A percentile compares a stretch with the other conserved stretches of the same genome.
Conservation (phyloP, 495 filamentous ascomycete species). For the Tuber calosporum region DNA sequence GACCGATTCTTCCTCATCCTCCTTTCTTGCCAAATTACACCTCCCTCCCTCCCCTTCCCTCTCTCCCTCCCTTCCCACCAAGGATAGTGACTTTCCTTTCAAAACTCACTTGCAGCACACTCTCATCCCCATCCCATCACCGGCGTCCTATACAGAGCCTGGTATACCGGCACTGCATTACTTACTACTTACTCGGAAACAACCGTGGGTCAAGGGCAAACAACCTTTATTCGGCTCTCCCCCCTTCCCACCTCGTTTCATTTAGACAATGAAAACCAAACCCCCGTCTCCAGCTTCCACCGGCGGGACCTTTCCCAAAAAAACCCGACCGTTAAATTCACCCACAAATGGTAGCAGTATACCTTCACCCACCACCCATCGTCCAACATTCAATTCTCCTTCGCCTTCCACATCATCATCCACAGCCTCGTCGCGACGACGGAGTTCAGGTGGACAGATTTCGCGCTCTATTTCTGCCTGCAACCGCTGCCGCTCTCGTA, state of each 20-base stretch:
- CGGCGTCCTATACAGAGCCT: neutral
- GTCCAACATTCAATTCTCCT: conserved; percentile 25
- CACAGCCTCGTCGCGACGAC: conserved; percentile 23
- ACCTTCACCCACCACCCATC: conserved; percentile 30
- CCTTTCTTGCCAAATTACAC: neutral
- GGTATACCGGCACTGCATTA: neutral
- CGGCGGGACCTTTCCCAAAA: neutral
- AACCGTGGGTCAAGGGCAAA: neutral
- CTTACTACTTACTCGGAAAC: neutral
- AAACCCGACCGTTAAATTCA: neutral
- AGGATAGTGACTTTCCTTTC: neutral
- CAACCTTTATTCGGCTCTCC: neutral
- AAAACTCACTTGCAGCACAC: neutral
- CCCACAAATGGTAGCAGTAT: conserved; percentile 11
- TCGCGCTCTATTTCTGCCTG: conserved; percentile 44
- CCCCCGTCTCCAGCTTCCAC: neutral
- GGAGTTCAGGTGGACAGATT: conserved; percentile 33
- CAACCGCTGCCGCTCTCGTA: conserved; percentile 51
- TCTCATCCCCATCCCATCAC: neutral
- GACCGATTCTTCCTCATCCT: neutral
- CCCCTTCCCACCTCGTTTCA: neutral
- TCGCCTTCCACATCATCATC: conserved; percentile 7
- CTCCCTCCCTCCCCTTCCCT: neutral
- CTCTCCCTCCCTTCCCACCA: neutral
- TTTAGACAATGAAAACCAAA: neutral